These are phyloP conservation scores for Russula ochroleuca DNA, from an alignment of 768 basidiomycete species.

Conservation along the genomic window DNA sequence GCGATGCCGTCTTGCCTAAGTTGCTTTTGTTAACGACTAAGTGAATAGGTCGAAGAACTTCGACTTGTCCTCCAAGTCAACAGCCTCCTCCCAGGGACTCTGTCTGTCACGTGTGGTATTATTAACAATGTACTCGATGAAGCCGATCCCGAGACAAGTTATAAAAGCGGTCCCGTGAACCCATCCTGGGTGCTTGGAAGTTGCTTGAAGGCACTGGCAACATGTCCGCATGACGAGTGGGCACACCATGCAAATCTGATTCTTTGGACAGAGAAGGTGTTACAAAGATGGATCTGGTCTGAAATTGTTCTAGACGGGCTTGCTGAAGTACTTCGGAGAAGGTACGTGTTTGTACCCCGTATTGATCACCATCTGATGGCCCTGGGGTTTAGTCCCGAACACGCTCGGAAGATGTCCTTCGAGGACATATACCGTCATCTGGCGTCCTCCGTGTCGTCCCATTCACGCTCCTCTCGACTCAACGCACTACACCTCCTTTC, in stretches of 20 bases:
- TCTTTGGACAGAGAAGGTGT: conserved; percentile 45
- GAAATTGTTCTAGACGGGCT: conserved; percentile 53
- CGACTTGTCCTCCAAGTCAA: conserved; percentile 53
- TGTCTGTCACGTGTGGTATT: conserved; percentile 43
- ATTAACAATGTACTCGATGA: conserved; percentile 41
- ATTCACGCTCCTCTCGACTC: conserved; percentile 63
- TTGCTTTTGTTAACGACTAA: neutral
- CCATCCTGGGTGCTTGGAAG: conserved; percentile 54
- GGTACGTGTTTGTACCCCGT: conserved; percentile 36
- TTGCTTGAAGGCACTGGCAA: conserved; percentile 54
- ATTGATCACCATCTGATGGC: conserved; percentile 9
- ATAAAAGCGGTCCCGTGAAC: conserved; percentile 38
- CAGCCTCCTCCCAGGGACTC: conserved; percentile 45
- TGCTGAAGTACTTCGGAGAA: conserved; percentile 43
- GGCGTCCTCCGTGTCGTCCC: conserved; percentile 58
- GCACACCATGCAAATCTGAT: conserved; percentile 42
- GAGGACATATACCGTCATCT: conserved; percentile 51
- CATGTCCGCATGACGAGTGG: conserved; percentile 46
- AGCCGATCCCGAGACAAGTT: conserved; percentile 31
- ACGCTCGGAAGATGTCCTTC: conserved; percentile 33
- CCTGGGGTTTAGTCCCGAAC: conserved; percentile 21
- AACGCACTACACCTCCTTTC: conserved; percentile 59
- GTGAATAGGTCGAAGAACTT: conserved; percentile 46
- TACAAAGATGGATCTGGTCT: conserved; percentile 56
- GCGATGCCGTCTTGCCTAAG: conserved; percentile 19